These are phyloP conservation scores for Anthracocystis setariae DNA, from an alignment of 1,284 basidiomycete species.

Conservation along the genomic window DNA sequence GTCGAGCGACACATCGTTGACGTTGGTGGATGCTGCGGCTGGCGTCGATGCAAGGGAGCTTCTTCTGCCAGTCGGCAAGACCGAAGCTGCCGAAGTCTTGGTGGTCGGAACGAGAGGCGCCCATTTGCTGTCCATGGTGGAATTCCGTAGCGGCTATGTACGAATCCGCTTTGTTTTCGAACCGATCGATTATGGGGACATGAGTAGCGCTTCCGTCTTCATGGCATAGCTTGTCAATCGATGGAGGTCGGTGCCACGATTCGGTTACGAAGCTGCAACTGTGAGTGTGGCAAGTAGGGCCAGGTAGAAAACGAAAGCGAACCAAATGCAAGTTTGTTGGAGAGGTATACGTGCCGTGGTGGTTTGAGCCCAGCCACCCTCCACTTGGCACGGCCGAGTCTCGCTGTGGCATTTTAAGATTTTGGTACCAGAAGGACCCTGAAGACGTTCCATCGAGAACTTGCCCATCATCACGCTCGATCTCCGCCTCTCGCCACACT, in stretches of 20 bases:
- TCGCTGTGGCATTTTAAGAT: not conserved
- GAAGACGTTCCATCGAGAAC: not conserved
- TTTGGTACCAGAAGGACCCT: not conserved
- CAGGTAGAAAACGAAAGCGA: too few relatives aligned
- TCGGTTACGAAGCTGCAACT: too few relatives aligned
- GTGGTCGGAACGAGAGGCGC: slow-evolving; percentile 45
- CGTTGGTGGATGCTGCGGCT: slow-evolving; percentile 4
- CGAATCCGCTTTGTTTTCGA: not conserved
- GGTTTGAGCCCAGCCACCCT: not conserved
- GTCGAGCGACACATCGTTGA: slow-evolving; percentile 37
- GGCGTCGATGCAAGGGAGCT: slow-evolving; percentile 14
- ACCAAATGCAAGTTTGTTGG: too few relatives aligned
- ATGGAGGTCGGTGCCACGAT: too few relatives aligned
- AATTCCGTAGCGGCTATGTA: not conserved
- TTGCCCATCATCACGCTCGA: not conserved
- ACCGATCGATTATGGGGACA: not conserved
- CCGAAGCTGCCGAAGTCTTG: slow-evolving; percentile 8
- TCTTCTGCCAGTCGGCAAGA: slow-evolving; percentile 2
- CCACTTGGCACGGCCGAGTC: not conserved
- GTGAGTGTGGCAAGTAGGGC: too few relatives aligned
- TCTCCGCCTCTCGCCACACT: not conserved
- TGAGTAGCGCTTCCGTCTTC: not conserved
- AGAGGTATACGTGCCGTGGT: too few relatives aligned
- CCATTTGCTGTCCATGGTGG: slow-evolving; percentile 44
- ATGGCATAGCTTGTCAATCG: not conserved